Conservation (phyloP, 345 rosid species). For the Camelina sativa region DNA sequence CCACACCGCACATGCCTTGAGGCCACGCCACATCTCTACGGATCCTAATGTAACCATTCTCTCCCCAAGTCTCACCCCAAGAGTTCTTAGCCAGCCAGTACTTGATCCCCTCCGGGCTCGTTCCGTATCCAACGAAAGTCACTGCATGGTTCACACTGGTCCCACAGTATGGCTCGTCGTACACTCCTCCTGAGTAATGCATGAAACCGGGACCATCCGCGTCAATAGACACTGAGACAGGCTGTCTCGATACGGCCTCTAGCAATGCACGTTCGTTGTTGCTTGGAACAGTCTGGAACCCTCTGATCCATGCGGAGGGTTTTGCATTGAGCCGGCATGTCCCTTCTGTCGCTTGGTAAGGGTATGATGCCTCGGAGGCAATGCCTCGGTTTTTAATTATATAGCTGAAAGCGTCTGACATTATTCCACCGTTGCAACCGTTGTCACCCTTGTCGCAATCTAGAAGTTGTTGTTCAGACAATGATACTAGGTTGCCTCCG, state of each 20-base stretch:
- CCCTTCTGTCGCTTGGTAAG: slow-evolving; percentile 46
- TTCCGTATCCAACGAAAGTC: slow-evolving; percentile 57
- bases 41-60: slow-evolving; percentile 60
- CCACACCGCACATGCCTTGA: slow-evolving; percentile 63
- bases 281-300: slow-evolving; percentile 53
- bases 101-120: slow-evolving; percentile 40
- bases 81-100: slow-evolving; percentile 68
- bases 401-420: slow-evolving; percentile 61
- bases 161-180: slow-evolving; percentile 49
- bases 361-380: slow-evolving; percentile 55
- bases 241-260: slow-evolving; percentile 61
- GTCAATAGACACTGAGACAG: slow-evolving; percentile 57
- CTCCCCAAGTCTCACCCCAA: slow-evolving; percentile 70
- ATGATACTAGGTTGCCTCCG: slow-evolving; percentile 48
- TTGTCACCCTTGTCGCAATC: slow-evolving; percentile 54
- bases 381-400: slow-evolving; percentile 50
- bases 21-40: slow-evolving; percentile 47
- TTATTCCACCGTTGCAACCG: slow-evolving; percentile 62
- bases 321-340: slow-evolving; percentile 1
- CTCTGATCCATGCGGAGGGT: slow-evolving; percentile 48
- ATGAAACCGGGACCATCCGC: slow-evolving; percentile 41
- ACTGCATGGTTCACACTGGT: slow-evolving; percentile 53
- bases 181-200: slow-evolving; percentile 53
- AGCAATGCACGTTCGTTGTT: slow-evolving; percentile 54
- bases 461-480: slow-evolving; percentile 58